phyloP scores from a whole-genome alignment of 352 stramenopile species.

The Phytopythium delawarense region DNA sequence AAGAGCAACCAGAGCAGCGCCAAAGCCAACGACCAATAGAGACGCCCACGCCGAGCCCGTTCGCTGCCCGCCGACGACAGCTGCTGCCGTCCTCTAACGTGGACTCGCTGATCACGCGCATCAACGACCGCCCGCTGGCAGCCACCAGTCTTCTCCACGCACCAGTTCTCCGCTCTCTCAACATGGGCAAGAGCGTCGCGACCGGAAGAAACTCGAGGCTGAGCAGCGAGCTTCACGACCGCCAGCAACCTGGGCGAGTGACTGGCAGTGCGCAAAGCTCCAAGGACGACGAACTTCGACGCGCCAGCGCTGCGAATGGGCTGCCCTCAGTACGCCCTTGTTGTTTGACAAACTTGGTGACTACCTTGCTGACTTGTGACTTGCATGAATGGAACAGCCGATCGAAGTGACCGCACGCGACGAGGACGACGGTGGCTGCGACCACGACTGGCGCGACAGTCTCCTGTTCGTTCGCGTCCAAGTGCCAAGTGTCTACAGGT shows the following conservation, averaged over 20 bases:
- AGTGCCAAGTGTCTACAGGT: no score
- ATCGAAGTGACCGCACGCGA: conserved; percentile 10
- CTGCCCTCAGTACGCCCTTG: not conserved
- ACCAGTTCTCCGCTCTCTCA: not conserved
- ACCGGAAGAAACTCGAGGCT: not conserved
- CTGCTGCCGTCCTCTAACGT: not conserved
- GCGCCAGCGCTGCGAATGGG: not conserved
- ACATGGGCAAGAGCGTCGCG: not conserved
- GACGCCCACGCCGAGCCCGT: not conserved
- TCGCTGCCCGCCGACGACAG: not conserved
- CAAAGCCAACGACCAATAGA: not conserved
- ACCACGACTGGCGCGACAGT: conserved; percentile 34
- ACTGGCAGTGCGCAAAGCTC: no score
- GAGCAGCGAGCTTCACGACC: not conserved
- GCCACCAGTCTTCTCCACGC: conserved; percentile 1
- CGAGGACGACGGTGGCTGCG: not conserved
- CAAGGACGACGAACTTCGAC: not conserved
- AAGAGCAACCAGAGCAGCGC: not conserved
- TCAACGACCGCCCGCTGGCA: conserved; percentile 6
- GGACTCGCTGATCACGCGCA: not conserved
- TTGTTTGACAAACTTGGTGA: no score
- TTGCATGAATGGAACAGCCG: conserved; percentile 17
- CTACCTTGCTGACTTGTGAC: no score
- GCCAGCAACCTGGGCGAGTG: no score
- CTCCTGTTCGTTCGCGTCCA: conserved; percentile 23